Evolutionary conservation across 2,329 filamentous ascomycete genomes (phyloP), one percentile per base, ranked within the genome.

Genomic region (Cladosporium phlei): DNA sequence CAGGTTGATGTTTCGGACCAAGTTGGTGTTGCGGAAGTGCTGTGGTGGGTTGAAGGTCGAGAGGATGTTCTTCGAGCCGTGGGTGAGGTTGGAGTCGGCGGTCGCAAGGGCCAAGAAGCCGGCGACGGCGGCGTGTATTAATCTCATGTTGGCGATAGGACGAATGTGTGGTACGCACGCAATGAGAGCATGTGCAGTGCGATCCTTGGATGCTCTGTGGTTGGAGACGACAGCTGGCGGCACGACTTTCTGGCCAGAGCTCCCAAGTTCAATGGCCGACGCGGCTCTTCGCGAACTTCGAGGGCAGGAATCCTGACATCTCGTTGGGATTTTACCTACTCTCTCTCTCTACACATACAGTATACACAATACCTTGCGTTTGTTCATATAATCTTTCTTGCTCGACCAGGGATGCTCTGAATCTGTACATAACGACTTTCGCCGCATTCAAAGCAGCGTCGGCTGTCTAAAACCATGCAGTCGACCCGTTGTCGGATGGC

Each of bases 1-100:
- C 49, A 96, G 71, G 56, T 95, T 95, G 63, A 94, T 84, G 54
- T 86, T 83, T 60, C 93, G 86, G 42, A 97, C 85, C 22, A 97
- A 70, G 66, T 98, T 97, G 68, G 78, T 78, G 69, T 98, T 96
- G 72, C 90, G 88, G 74, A 95, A 98, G 56, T 90, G 86, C 65
- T 88, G 86, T 11, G 90, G 85, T 45, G 91, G 89, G 68, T 80
- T 85, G 74, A 96, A 95, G 52, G 64, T 66, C 55, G 62, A 63
- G 28, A 75, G 68, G 60, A 76, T 69, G 58, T 71, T 68, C 55
- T 64, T 70, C 29, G 68, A 75, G 37, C 64, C 75, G 57, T 78
- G 68, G 46, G 74, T 75, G 59, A 77, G 66, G 66, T 80, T 80
- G 54, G 80, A 78, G 48, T 77, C 74, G 56, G 76, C 71, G 51